These are phyloP conservation scores for Chondrus crispus DNA, from an alignment of 23 red algal species.

Conservation along the genomic window DNA sequence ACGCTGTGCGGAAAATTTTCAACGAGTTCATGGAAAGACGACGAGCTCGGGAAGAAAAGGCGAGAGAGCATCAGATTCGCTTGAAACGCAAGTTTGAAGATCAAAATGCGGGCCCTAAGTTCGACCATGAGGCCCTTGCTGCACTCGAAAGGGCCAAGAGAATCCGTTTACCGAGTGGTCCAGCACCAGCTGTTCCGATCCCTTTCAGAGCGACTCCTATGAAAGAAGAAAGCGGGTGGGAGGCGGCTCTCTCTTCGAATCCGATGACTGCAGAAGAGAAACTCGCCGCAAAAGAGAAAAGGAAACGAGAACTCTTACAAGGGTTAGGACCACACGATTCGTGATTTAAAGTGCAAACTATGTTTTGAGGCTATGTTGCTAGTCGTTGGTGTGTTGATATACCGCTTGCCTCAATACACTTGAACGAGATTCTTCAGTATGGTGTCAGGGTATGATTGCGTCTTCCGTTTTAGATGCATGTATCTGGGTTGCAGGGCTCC, in stretches of 20 bases:
- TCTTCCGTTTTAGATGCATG: too few relatives aligned
- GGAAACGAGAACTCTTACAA: constrained; percentile 35
- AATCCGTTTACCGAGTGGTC: background rate
- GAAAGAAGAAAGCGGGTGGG: constrained; percentile 65
- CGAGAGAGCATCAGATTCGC: background rate
- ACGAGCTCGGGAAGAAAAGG: constrained; percentile 7
- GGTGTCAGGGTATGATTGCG: too few relatives aligned
- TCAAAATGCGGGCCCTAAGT: background rate
- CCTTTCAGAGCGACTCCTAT: background rate
- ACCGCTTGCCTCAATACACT: too few relatives aligned
- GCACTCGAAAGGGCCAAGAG: constrained; percentile 20
- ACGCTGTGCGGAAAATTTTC: background rate
- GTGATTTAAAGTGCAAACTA: too few relatives aligned
- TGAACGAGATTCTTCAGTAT: too few relatives aligned
- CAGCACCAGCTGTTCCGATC: background rate
- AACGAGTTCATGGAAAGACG: background rate
- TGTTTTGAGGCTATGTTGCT: too few relatives aligned
- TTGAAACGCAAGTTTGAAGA: constrained; percentile 26
- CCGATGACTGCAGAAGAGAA: constrained; percentile 42
- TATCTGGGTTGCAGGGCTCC: too few relatives aligned
- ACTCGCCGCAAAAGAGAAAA: constrained; percentile 25
- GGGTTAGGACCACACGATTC: background rate
- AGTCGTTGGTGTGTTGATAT: too few relatives aligned
- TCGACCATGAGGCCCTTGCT: constrained; percentile 8
- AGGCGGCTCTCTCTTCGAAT: constrained; percentile 34